phyloP scores from a whole-genome alignment of 78 protist species.

The Dictyostelium intermedium region DNA sequence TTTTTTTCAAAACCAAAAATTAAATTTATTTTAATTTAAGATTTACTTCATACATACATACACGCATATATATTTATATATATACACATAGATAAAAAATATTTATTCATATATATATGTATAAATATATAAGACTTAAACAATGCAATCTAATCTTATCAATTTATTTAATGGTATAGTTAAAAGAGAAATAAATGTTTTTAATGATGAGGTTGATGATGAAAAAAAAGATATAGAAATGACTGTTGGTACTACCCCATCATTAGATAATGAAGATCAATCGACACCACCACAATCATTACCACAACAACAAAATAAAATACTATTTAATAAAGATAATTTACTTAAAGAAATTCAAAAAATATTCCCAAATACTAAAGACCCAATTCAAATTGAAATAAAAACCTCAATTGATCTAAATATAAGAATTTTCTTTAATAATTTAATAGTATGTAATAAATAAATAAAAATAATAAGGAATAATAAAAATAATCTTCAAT shows the following conservation, averaged over 20 bases:
- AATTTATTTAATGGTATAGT: neutral
- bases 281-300: neutral
- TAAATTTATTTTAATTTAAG: no score
- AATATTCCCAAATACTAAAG: neutral
- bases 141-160: neutral
- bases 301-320: neutral
- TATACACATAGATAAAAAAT: no score
- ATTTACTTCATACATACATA: no score
- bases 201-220: neutral
- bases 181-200: neutral
- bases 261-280: neutral
- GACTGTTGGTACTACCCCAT: neutral
- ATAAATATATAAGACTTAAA: neutral
- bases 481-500: neutral
- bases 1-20: neutral
- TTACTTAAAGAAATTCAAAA: neutral
- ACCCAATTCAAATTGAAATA: conserved; percentile 13
- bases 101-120: no score
- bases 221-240: neutral
- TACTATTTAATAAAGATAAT: conserved; percentile 9
- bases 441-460: neutral
- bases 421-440: conserved; percentile 28
- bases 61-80: no score
- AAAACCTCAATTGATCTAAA: neutral
- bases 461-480: neutral